Conservation (phyloP, 2,329 filamentous ascomycete genomes). For the Sarocladium brachiariae region DNA sequence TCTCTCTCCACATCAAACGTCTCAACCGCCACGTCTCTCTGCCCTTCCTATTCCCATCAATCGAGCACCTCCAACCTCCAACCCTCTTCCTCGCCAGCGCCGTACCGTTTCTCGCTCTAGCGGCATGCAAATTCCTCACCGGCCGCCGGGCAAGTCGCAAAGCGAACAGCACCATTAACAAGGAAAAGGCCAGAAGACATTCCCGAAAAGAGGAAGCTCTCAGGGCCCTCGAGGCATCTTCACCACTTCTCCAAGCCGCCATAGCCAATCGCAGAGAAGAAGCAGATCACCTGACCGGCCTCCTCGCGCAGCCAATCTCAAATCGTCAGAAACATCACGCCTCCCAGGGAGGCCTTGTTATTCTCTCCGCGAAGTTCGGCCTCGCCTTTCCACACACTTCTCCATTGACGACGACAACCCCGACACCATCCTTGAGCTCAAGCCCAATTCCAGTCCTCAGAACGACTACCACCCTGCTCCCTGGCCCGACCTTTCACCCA, state of each 20-base stretch:
- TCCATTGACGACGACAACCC: slow-evolving; percentile 17
- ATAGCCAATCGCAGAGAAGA: slow-evolving; percentile 32
- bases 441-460: slow-evolving; percentile 7
- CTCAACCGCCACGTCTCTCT: slow-evolving; percentile 37
- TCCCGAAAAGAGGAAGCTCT: slow-evolving; percentile 15
- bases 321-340: slow-evolving; percentile 28
- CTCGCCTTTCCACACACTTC: slow-evolving; percentile 19
- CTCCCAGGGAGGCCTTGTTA: slow-evolving; percentile 34
- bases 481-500: background rate
- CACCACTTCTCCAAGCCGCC: slow-evolving; percentile 16
- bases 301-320: slow-evolving; percentile 34
- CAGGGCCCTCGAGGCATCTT: slow-evolving; percentile 12
- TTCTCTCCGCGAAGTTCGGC: slow-evolving; percentile 43
- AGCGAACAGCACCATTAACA: no score
- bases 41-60: slow-evolving; percentile 33
- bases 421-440: no score
- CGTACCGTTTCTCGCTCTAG: slow-evolving; percentile 33
- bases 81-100: slow-evolving; percentile 32
- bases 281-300: slow-evolving; percentile 36
- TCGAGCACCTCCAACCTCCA: slow-evolving; percentile 18
- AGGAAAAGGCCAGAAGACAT: background rate
- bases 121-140: slow-evolving; percentile 25
- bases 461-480: background rate
- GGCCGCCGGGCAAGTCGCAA: no score
- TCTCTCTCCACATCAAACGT: slow-evolving; percentile 41